Conservation (phyloP, 2,329 filamentous ascomycete genomes). For the Pyricularia sp. region DNA sequence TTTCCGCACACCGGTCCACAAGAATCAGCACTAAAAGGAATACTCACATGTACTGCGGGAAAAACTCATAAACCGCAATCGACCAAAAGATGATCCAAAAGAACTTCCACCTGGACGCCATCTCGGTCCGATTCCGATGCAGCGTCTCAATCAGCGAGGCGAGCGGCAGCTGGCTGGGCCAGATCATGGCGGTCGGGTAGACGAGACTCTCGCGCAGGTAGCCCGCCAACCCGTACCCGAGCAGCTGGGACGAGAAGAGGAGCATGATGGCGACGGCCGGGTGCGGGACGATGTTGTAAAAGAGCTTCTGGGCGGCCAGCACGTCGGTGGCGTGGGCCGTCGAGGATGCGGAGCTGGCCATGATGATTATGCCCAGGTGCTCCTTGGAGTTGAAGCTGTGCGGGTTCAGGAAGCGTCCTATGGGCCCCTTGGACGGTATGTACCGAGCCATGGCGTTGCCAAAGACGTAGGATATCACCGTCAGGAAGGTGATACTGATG, state of each 20-base stretch:
- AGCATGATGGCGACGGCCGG: constrained; percentile 31
- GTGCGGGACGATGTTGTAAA: constrained; percentile 30
- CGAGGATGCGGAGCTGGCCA: constrained; percentile 12
- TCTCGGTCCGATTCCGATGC: constrained; percentile 19
- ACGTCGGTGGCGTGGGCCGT: constrained; percentile 23
- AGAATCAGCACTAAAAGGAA: background rate
- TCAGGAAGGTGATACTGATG: constrained; percentile 34
- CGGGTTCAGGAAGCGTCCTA: constrained; percentile 21
- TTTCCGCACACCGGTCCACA: background rate
- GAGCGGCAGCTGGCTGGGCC: constrained; percentile 21
- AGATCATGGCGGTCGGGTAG: constrained; percentile 37
- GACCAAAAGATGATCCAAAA: constrained; percentile 29
- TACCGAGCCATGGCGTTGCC: constrained; percentile 28
- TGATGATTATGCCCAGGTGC: constrained; percentile 14
- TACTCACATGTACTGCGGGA: constrained; percentile 29
- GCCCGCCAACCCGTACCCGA: constrained; percentile 39
- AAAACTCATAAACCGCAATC: constrained; percentile 35
- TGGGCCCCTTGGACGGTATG: constrained; percentile 19
- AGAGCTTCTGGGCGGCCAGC: constrained; percentile 35
- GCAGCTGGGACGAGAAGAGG: constrained; percentile 34
- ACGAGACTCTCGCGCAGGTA: constrained; percentile 33
- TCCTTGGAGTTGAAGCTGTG: constrained; percentile 16
- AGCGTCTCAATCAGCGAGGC: constrained; percentile 16
- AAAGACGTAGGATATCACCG: constrained; percentile 31
- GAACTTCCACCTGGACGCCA: constrained; percentile 26